Base-by-base conservation (phyloP, 2,329 filamentous ascomycete species). In the Tolypocladium cylindrosporum region DNA sequence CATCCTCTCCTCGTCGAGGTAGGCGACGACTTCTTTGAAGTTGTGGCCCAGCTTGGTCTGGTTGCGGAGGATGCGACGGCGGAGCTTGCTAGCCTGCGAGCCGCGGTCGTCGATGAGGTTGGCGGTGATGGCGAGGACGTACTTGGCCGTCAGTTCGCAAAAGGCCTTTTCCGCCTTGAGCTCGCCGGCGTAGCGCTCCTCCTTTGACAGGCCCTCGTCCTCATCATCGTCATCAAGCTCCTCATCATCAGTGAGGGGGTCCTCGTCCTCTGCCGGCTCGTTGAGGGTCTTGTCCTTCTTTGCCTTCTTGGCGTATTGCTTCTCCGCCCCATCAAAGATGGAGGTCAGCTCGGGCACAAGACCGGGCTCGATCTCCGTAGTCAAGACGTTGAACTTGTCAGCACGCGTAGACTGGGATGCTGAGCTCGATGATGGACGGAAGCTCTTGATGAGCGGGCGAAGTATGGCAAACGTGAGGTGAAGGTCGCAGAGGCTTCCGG, bases 131-230 rank as follows among this genome's bases (percentile, higher is more conserved):
- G 87, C 88, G 48, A 96, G 82, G 42, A 97, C 89, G 50, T 96
- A 83, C 69, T 94, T 95, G 61, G 86, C 88, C 0, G 92, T 87
- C 34, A 97, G 78, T 65, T 93, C 88, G 72, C 93, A 97, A 1
- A 97, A 81, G 24, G 86, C 84, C 68, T 93, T 88, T 72, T 97
- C 94, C 0, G 91, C 86, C 59, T 92, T 80, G 40, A 97, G 80
- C 58, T 86, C 83, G 43, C 82, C 80, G 54, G 86, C 80, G 63
- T 84, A 77, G 58, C 83, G 80, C 66, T 89, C 77, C 66, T 81
- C 78, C 56, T 79, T 78, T 37, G 83, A 77, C 48, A 82, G 68
- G 24, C 76, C 76, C 60, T 82, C 75, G 59, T 82, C 78, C 37
- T 80, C 75, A 50, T 84, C 79, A 27, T 85, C 81, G 21, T 84